Evolutionary conservation across 163 green algal genomes (phyloP), one percentile per base, ranked within the genome.

Genomic region (Dunaliella salina): DNA sequence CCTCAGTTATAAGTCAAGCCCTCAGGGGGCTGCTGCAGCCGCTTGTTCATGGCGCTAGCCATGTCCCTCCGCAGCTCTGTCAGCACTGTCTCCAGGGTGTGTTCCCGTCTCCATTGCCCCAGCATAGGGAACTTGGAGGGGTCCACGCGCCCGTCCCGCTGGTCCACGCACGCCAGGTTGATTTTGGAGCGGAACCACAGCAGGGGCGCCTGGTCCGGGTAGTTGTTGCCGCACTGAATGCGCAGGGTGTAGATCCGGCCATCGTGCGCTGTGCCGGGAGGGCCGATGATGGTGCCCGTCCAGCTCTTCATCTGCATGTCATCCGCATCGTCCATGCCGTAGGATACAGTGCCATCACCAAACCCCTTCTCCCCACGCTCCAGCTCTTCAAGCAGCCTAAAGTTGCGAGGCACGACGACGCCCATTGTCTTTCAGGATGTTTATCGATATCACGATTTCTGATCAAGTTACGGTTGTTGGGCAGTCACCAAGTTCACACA

Each of bases 271-370:
- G 95, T 98, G 87, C 95, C 96, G 81, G 90, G 92, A 4, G 97
- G 97, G 4, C 97, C 97, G 85, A 99, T 98, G 86, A 99, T 99
- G n/a, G 97, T 99, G n/a, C 97, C 97, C 24, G 93, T 98, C 97
- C 97, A 99, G 90, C 94, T 93, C 46, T 91, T 90, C 96, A 99
- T 98, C 20, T 97, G 86, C 82, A 98, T 92, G 88, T 99, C 96
- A 32, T 99, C 97, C 33, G 88, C 85, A 85, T 98, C 95, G 67
- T 98, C 95, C 93, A 99, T 96, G 33, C 97, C 97, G 93, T 99
- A 99, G 72, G 89, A 96, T 22, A 99, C 97, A 0, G 95, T 97
- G 33, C 97, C 96, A 91, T 99, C 97, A 18, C 96, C 96, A 81
- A 98, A 95, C 34, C 97, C 97, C 89, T 99, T 99, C 92, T 99